Percentiles rank a stretch among this genome's conserved stretches.
phyloP scores from a whole-genome alignment of 1,284 basidiomycete species.

The Kalmanozyma brasiliensis region DNA sequence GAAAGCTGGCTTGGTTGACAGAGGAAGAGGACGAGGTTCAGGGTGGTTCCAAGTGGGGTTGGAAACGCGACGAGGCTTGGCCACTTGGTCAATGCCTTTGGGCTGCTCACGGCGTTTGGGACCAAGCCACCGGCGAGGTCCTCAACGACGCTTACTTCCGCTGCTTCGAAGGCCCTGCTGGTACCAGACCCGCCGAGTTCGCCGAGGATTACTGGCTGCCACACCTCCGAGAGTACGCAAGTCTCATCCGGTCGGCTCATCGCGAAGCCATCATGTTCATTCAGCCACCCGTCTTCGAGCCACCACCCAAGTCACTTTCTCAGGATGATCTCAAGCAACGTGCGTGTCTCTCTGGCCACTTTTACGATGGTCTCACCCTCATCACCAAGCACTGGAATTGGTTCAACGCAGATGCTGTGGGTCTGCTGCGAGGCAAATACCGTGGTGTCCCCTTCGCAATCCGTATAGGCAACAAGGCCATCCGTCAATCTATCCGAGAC shows the following conservation, averaged over 20 bases:
- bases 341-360: slow-evolving; percentile 84
- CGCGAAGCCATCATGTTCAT: slow-evolving; percentile 89
- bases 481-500: slow-evolving; percentile 82
- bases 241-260: slow-evolving; percentile 78
- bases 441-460: slow-evolving; percentile 71
- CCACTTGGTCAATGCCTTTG: slow-evolving; percentile 83
- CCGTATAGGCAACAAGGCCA: slow-evolving; percentile 80
- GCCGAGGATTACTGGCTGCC: slow-evolving; percentile 84
- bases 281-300: slow-evolving; percentile 89
- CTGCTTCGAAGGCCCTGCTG: slow-evolving; percentile 28
- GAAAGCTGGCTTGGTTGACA: slow-evolving; percentile 68
- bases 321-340: slow-evolving; percentile 75
- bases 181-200: slow-evolving; percentile 73
- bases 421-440: slow-evolving; percentile 87
- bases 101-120: slow-evolving; percentile 95
- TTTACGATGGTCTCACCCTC: slow-evolving; percentile 87
- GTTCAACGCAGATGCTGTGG: slow-evolving; percentile 81
- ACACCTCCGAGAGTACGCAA: slow-evolving; percentile 77
- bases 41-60: slow-evolving; percentile 75
- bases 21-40: slow-evolving; percentile 47
- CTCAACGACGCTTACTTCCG: slow-evolving; percentile 83
- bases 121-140: slow-evolving; percentile 76
- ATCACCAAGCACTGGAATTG: slow-evolving; percentile 75
- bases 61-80: slow-evolving; percentile 82
- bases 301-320: slow-evolving; percentile 73